Conservation (phyloP, 2,329 filamentous ascomycete genomes). For the Penicillium sp. region DNA sequence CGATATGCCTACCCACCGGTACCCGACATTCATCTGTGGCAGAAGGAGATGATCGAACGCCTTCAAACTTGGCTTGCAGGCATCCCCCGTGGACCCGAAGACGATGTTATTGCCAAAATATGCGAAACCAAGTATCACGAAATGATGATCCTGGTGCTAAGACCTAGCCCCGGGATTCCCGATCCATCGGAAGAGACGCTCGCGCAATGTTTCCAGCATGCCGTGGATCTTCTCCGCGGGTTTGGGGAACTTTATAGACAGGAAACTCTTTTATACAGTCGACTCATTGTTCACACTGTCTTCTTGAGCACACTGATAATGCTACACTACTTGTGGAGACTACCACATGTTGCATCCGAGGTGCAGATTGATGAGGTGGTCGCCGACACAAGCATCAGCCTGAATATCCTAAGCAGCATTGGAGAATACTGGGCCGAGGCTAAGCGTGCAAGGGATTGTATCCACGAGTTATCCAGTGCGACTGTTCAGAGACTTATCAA, state of each 20-base stretch:
- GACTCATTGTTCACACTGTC: slow-evolving; percentile 52
- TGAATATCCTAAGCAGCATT: slow-evolving; percentile 52
- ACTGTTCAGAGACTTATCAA: slow-evolving; percentile 29
- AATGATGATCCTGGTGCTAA: slow-evolving; percentile 51
- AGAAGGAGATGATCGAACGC: slow-evolving; percentile 42
- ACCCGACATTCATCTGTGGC: slow-evolving; percentile 50
- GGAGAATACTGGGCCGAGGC: slow-evolving; percentile 56
- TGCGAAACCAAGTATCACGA: slow-evolving; percentile 52
- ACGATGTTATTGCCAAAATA: slow-evolving; percentile 22
- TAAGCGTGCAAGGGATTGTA: slow-evolving; percentile 32
- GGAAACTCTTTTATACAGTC: slow-evolving; percentile 50
- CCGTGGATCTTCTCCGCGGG: slow-evolving; percentile 43
- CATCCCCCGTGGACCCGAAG: slow-evolving; percentile 33
- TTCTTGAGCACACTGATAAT: slow-evolving; percentile 53
- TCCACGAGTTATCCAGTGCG: slow-evolving; percentile 30
- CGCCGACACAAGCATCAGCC: slow-evolving; percentile 43
- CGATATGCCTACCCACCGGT: slow-evolving; percentile 52
- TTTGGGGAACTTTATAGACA: slow-evolving; percentile 48
- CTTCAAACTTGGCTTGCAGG: slow-evolving; percentile 45
- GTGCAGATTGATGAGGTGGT: slow-evolving; percentile 45
- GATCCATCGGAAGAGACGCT: slow-evolving; percentile 47
- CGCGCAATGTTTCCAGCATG: slow-evolving; percentile 46
- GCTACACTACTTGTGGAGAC: slow-evolving; percentile 53
- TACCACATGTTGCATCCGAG: slow-evolving; percentile 43
- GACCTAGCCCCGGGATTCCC: slow-evolving; percentile 55